These are phyloP conservation scores for Massarina eburnea DNA, from an alignment of 2,329 filamentous ascomycete genomes.

Conservation along the genomic window DNA sequence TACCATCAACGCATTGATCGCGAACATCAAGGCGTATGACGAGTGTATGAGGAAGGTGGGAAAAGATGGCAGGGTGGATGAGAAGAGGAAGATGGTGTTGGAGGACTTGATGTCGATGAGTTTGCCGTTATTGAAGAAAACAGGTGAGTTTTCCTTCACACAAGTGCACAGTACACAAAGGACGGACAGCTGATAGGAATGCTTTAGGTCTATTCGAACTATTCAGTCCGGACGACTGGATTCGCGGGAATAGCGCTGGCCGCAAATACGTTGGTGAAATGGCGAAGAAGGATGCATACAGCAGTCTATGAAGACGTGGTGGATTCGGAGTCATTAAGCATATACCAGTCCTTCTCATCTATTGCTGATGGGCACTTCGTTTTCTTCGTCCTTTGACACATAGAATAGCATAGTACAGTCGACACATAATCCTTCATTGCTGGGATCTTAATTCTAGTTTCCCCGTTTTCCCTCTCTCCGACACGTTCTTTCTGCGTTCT, in stretches of 20 bases:
- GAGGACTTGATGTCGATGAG: constrained; percentile 5
- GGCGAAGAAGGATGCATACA: constrained; percentile 1
- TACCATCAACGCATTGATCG: constrained; percentile 9
- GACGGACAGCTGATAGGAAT: background rate
- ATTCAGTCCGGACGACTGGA: constrained; percentile 12
- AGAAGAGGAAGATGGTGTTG: background rate
- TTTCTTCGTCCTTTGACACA: no score
- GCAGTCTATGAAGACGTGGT: background rate
- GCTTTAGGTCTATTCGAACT: constrained; percentile 8
- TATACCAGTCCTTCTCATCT: no score
- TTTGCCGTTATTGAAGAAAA: constrained; percentile 6
- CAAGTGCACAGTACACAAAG: no score
- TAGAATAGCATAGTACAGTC: no score
- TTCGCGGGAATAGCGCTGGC: constrained; percentile 6
- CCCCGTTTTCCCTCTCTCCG: no score
- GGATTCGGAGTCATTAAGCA: no score
- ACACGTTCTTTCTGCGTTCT: no score
- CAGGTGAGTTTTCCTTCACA: constrained; percentile 1
- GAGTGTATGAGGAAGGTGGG: constrained; percentile 1
- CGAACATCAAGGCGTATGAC: constrained; percentile 9
- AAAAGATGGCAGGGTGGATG: background rate
- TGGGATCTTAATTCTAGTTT: no score
- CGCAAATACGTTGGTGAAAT: constrained; percentile 9
- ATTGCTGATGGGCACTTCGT: no score
- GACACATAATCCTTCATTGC: no score